These are phyloP conservation scores for Taiwanofungus camphoratus DNA, from an alignment of 1,284 basidiomycete species.

Conservation along the genomic window DNA sequence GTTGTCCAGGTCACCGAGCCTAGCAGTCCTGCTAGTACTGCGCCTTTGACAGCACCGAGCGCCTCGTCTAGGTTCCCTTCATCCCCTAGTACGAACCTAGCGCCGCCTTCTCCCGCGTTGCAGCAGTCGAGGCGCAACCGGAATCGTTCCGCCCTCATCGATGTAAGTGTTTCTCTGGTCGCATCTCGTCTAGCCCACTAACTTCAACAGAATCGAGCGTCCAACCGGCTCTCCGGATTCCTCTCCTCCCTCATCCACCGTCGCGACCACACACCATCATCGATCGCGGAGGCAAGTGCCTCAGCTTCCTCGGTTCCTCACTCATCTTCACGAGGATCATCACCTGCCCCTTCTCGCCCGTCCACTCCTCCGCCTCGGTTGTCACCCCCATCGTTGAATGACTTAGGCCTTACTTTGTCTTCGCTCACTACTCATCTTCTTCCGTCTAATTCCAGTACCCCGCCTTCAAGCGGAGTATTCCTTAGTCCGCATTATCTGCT, in stretches of 20 bases:
- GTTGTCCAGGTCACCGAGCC: conserved; percentile 43
- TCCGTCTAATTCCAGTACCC: conserved; percentile 69
- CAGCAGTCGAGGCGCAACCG: conserved; percentile 20
- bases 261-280: conserved; percentile 40
- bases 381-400: conserved; percentile 63
- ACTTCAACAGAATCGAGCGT: conserved; percentile 44
- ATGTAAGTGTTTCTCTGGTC: conserved; percentile 20
- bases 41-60: conserved; percentile 25
- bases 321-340: conserved; percentile 41
- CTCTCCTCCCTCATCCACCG: conserved; percentile 74
- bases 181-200: conserved; percentile 10
- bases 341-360: conserved; percentile 45
- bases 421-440: conserved; percentile 61
- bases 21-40: conserved; percentile 23
- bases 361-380: conserved; percentile 64
- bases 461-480: conserved; percentile 72
- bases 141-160: conserved; percentile 18
- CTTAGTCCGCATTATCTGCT: conserved; percentile 74
- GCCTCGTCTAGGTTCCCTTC: conserved; percentile 19
- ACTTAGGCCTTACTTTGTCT: conserved; percentile 67
- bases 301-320: conserved; percentile 20
- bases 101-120: conserved; percentile 16
- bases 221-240: conserved; percentile 74
- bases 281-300: conserved; percentile 21
- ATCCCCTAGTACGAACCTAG: conserved; percentile 17